Evolutionary conservation across 176 grass and related monocot genomes (phyloP).

Genomic region (Triticum urartu): DNA sequence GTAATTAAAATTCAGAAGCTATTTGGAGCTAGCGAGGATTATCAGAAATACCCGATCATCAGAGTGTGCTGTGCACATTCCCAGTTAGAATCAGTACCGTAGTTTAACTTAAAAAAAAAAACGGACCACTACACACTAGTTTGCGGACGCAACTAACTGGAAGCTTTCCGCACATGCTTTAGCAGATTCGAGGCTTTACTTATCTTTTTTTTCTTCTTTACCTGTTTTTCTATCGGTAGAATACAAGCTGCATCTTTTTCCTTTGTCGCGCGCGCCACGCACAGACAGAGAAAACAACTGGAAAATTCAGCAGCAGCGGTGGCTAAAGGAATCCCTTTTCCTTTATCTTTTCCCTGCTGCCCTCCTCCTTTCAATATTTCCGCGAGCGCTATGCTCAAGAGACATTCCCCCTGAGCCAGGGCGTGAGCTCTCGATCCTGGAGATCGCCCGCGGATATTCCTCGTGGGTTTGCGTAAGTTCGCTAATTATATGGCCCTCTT

Average conservation of each 20-base stretch:
- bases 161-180: conserved; percentile 70
- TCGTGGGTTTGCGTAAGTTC: conserved; percentile 26
- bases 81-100: neutral
- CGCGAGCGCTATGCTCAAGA: conserved; percentile 38
- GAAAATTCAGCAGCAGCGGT: conserved; percentile 24
- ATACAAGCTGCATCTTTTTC: conserved; percentile 55
- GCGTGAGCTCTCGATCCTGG: conserved; percentile 46
- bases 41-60: too few relatives aligned
- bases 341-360: conserved; percentile 46
- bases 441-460: conserved; percentile 6
- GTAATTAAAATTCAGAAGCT: neutral
- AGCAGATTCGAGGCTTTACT: conserved; percentile 64
- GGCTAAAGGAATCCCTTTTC: conserved; percentile 54
- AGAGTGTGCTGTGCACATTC: neutral
- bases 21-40: neutral
- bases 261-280: conserved; percentile 39
- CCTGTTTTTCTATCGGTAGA: conserved; percentile 33
- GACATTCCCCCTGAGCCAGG: conserved; percentile 37
- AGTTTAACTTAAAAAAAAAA: neutral
- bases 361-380: conserved; percentile 51
- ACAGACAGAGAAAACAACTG: neutral
- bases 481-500: conserved; percentile 19
- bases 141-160: conserved; percentile 40
- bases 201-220: conserved; percentile 13
- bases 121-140: neutral